These are phyloP conservation scores for Chara braunii DNA, from an alignment of 139 green algal species.

Conservation along the genomic window DNA sequence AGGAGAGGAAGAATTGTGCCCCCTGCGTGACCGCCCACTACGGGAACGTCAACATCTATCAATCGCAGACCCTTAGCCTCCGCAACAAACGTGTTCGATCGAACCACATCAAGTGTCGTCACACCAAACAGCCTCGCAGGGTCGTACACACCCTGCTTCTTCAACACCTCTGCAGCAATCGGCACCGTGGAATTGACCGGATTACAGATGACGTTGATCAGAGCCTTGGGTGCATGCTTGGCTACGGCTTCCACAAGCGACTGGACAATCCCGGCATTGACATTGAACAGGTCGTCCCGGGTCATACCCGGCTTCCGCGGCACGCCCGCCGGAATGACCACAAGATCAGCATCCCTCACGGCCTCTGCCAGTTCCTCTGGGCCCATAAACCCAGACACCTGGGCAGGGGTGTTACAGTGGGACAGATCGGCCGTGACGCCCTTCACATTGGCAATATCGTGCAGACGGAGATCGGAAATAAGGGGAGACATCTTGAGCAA, in stretches of 20 bases:
- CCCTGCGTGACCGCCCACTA: conserved; percentile 93
- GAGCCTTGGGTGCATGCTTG: conserved; percentile 24
- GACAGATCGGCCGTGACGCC: conserved; percentile 89
- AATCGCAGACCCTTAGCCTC: conserved; percentile 19
- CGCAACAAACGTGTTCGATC: conserved; percentile 55
- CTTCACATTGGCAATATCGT: conserved; percentile 41
- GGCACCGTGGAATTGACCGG: conserved; percentile 97
- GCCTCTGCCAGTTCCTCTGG: conserved; percentile 67
- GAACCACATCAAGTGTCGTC: conserved; percentile 82
- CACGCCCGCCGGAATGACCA: conserved; percentile 84
- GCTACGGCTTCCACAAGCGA: conserved; percentile 51
- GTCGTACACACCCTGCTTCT: conserved; percentile 68
- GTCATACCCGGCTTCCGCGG: conserved; percentile 98
- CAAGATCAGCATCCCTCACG: conserved; percentile 74
- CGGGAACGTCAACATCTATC: conserved; percentile 66
- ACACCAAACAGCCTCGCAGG: conserved; percentile 48
- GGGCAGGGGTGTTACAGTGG: conserved; percentile 87
- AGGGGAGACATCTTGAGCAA: conserved; percentile 74
- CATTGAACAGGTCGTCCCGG: conserved; percentile 97
- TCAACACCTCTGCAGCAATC: conserved; percentile 89
- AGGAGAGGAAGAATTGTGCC: conserved; percentile 96
- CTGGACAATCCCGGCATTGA: conserved; percentile 95
- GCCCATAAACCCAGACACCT: conserved; percentile 64
- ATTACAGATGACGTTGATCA: conserved; percentile 90
- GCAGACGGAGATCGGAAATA: conserved; percentile 32